These are phyloP conservation scores for Candida tunisiensis DNA, from an alignment of 1,139 yeast species.

Conservation along the genomic window DNA sequence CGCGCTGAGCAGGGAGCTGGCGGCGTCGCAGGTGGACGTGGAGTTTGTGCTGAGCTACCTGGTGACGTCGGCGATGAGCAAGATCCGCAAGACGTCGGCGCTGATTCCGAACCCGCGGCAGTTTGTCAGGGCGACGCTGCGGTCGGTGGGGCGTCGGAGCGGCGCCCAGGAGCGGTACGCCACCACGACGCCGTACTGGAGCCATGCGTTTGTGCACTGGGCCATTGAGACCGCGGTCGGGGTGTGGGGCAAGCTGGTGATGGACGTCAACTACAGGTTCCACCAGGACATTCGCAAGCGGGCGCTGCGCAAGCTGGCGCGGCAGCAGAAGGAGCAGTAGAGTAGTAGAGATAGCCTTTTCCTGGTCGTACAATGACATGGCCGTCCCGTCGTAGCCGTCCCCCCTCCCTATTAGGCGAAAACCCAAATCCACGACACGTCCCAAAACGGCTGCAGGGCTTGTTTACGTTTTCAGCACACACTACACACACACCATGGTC, in stretches of 20 bases:
- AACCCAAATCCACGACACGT: too few species aligned
- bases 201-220: constrained; percentile 90
- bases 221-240: constrained; percentile 66
- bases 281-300: constrained; percentile 67
- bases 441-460: too few species aligned
- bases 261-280: constrained; percentile 51
- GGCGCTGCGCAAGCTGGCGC: constrained; percentile 56
- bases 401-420: too few species aligned
- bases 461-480: background rate
- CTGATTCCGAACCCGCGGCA: constrained; percentile 68
- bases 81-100: constrained; percentile 59
- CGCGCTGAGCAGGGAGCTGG: constrained; percentile 79
- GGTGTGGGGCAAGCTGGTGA: constrained; percentile 56
- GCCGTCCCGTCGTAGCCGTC: background rate
- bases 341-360: background rate
- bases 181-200: constrained; percentile 83
- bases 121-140: constrained; percentile 58
- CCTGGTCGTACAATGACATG: background rate
- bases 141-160: constrained; percentile 59
- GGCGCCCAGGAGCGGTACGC: constrained; percentile 90
- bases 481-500: constrained; percentile 31
- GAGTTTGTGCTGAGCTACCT: constrained; percentile 78
- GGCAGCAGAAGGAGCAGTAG: background rate
- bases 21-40: constrained; percentile 56
- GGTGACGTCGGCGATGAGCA: constrained; percentile 93